phyloP scores from a whole-genome alignment of 345 rosid species.

The Citrus maxima region DNA sequence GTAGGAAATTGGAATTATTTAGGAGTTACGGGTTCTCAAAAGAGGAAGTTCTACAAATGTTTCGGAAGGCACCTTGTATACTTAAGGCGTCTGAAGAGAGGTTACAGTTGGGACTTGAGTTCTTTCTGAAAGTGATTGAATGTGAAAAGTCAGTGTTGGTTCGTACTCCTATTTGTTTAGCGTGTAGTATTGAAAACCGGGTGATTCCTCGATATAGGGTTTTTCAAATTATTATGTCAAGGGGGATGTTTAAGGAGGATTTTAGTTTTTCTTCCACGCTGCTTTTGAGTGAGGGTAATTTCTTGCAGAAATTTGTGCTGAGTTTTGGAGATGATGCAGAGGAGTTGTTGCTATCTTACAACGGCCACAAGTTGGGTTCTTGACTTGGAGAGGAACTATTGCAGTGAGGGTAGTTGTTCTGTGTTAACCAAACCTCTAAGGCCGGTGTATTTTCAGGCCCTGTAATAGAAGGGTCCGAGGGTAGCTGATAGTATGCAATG shows the following conservation, averaged over 20 bases:
- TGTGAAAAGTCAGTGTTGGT: conserved; percentile 24
- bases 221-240: conserved; percentile 31
- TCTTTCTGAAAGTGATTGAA: conserved; percentile 24
- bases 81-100: conserved; percentile 29
- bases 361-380: conserved; percentile 10
- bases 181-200: conserved; percentile 30
- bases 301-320: conserved; percentile 23
- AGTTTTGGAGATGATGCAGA: conserved; percentile 27
- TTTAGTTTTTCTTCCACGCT: conserved; percentile 4
- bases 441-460: neutral
- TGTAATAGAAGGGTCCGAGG: neutral
- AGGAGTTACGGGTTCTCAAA: conserved; percentile 28
- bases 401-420: neutral
- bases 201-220: conserved; percentile 39
- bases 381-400: neutral
- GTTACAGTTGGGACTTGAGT: conserved; percentile 27
- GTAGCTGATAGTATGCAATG: neutral
- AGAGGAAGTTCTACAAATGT: conserved; percentile 22
- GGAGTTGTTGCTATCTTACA: conserved; percentile 36
- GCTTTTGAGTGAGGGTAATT: conserved; percentile 11
- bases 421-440: neutral
- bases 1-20: conserved; percentile 24
- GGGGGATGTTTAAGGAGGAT: conserved; percentile 25
- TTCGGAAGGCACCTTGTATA: conserved; percentile 28
- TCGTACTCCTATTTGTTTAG: conserved; percentile 15